Conservation (phyloP, 2,329 filamentous ascomycete species). For the Diaporthe aspalathi region DNA sequence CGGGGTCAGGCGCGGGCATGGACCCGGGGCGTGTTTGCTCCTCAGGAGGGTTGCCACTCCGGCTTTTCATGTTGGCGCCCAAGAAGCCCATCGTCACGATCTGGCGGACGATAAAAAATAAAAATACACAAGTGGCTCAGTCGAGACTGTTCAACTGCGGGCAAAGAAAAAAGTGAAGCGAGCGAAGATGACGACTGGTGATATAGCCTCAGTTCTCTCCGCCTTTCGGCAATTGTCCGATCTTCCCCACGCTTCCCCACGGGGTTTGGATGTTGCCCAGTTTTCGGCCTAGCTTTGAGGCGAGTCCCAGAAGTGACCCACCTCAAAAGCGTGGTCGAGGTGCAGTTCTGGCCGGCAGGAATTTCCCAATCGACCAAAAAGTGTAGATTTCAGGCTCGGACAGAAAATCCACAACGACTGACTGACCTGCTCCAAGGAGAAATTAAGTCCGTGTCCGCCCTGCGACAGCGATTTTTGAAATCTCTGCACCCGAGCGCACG, state of each 20-base stretch:
- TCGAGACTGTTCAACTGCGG: not conserved
- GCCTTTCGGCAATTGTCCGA: constrained; percentile 1
- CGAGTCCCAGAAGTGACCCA: constrained; percentile 11
- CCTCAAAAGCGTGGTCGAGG: not conserved
- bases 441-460: not conserved
- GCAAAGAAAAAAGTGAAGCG: not conserved
- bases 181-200: not conserved
- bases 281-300: constrained; percentile 32
- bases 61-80: not conserved
- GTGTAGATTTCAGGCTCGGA: not conserved
- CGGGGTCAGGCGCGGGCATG: not conserved
- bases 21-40: not conserved
- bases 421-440: constrained; percentile 3
- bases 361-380: not conserved
- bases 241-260: constrained; percentile 13
- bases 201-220: not conserved
- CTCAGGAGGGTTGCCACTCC: not conserved
- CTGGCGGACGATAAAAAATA: not conserved
- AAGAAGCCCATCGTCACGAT: not conserved
- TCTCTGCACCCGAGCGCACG: not conserved
- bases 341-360: constrained; percentile 24
- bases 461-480: not conserved
- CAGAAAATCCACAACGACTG: not conserved
- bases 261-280: not conserved
- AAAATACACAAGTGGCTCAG: too few species aligned